Evolutionary conservation across 2,329 filamentous ascomycete species (phyloP), one percentile per base, ranked within the genome.

Genomic region (Coniochaeta pulveracea): DNA sequence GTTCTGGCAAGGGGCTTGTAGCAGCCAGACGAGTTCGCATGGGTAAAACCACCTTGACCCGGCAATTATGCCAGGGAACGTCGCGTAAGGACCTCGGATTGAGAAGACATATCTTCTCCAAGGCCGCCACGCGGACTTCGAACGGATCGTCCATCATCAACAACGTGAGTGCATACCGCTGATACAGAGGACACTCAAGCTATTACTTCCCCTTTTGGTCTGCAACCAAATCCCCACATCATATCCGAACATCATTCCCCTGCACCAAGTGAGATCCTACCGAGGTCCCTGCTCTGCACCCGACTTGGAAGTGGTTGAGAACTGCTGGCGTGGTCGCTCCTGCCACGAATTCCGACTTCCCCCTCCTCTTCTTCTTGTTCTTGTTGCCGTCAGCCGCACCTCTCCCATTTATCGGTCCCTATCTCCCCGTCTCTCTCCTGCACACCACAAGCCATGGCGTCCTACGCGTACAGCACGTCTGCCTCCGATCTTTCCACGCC

Each of bases 401-500:
- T 39, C 37, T 32, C 26, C 25, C 27, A 26, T 29, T 38, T 31
- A 33, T 38, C 21, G 19, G 22, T 21, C 38, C 39, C 26, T 28
- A 38, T 34, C 36, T 38, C 28, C 15, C 38, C 32, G 34, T 41
- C 38, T n/a, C n/a, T n/a, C n/a, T n/a, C n/a, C n/a, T n/a, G n/a
- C n/a, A n/a, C n/a, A n/a, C 30, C 47, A 35, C 39, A 43, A 47
- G 46, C 48, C 50, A 64, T 63, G 60, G 60, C 60, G 51, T 61
- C 59, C 38, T 51, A 49, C 54, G 54, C 60, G 40, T 57, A 59
- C 52, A 69, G 58, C 46, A 56, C 58, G 46, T 59, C 58, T 39
- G 49, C 41, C 35, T 60, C 60, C 50, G 65, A 72, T 56, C 61
- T 67, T 49, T 63, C 63, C 49, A 71, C 67, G 36, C 68, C 69